Evolutionary conservation across 371 early-diverging fungal species (phyloP).

Genomic region (Actinomortierella wolfii): DNA sequence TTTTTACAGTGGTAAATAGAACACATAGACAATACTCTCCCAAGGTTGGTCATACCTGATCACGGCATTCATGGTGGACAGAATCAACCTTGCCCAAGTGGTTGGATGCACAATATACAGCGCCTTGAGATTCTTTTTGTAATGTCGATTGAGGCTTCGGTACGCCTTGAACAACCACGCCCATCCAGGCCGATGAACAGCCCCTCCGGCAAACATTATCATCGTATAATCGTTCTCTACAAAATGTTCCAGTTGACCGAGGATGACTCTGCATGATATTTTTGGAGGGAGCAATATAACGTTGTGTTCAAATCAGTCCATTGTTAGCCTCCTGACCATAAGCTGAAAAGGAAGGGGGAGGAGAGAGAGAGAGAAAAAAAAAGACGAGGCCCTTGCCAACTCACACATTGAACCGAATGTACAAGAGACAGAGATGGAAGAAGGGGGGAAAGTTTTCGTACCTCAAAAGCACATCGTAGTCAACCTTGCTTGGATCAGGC

Average conservation of each 20-base stretch:
- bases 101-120: slow-evolving; percentile 90
- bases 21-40: slow-evolving; percentile 50
- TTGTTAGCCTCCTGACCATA: too few species aligned
- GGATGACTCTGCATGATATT: slow-evolving; percentile 47
- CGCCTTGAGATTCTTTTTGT: slow-evolving; percentile 91
- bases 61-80: slow-evolving; percentile 72
- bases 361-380: too few species aligned
- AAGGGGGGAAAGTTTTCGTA: slow-evolving; percentile 20
- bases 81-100: slow-evolving; percentile 66
- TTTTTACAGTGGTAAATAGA: background rate
- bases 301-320: too few species aligned
- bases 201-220: slow-evolving; percentile 86
- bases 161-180: slow-evolving; percentile 87
- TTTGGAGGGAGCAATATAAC: too few species aligned
- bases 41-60: slow-evolving; percentile 71
- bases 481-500: slow-evolving; percentile 73
- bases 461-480: slow-evolving; percentile 84
- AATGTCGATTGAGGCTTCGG: slow-evolving; percentile 76
- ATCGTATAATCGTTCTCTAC: slow-evolving; percentile 88
- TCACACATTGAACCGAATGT: too few species aligned
- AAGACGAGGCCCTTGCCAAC: too few species aligned
- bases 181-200: slow-evolving; percentile 79
- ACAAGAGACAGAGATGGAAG: background rate
- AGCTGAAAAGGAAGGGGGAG: background rate
- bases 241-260: slow-evolving; percentile 63